Evolutionary conservation across 495 filamentous ascomycete genomes (phyloP).

Genomic region (Friedmanniomyces endolithicus): DNA sequence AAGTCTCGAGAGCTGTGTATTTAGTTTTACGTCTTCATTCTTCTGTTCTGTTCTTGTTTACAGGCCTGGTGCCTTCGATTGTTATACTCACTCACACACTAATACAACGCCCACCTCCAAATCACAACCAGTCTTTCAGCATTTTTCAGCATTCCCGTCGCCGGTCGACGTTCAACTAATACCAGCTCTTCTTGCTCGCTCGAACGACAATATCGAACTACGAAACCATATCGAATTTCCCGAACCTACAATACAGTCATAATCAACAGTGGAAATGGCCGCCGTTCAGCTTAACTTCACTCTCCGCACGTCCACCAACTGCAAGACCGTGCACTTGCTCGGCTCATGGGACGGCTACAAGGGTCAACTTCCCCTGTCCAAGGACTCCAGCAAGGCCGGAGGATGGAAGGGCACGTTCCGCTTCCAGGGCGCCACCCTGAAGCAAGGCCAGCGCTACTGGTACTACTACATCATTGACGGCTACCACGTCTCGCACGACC

Average conservation of each 20-base stretch:
- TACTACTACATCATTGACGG: conserved; percentile 99
- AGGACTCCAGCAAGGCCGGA: conserved; percentile 70
- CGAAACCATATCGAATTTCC: too few species aligned
- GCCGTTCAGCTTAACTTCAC: conserved; percentile 39
- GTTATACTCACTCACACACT: conserved; percentile 1
- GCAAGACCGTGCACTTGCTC: conserved; percentile 94
- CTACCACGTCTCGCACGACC: conserved; percentile 97
- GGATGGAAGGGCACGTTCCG: conserved; percentile 92
- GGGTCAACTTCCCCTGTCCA: conserved; percentile 82
- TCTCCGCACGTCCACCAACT: conserved; percentile 88
- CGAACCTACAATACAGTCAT: conserved; percentile 7
- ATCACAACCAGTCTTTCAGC: conserved; percentile 2
- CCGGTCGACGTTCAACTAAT: conserved; percentile 28
- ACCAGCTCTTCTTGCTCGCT: conserved; percentile 32
- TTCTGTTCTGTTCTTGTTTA: conserved; percentile 20
- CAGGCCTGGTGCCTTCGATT: conserved; percentile 25
- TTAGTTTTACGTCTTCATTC: conserved; percentile 24
- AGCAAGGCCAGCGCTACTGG: conserved; percentile 88
- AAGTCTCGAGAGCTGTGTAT: conserved; percentile 29
- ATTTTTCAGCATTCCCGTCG: conserved; percentile 22
- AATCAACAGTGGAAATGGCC: conserved; percentile 25
- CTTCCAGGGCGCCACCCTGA: conserved; percentile 74
- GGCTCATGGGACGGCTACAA: conserved; percentile 98
- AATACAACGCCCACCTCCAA: conserved; percentile 9
- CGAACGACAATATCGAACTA: conserved; percentile 10